phyloP scores from a whole-genome alignment of 192 early-diverging fungal genomes.

The Linnemannia zychae region DNA sequence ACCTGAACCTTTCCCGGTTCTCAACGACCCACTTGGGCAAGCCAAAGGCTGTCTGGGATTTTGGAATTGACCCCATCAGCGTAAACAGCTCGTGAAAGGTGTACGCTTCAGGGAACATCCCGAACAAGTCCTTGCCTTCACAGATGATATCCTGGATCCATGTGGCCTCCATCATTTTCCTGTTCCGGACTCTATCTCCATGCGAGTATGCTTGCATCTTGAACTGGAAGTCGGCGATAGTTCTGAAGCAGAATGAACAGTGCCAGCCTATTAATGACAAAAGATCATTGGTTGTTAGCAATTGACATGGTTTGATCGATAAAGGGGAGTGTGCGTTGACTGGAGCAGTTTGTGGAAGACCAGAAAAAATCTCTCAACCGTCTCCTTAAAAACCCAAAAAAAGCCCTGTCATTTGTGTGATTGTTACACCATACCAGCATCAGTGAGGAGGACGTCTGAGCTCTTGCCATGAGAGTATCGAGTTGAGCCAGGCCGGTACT shows the following conservation, averaged over 20 bases:
- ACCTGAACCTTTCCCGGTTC: conserved; percentile 43
- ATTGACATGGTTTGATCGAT: too few species aligned
- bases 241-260: conserved; percentile 73
- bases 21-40: conserved; percentile 58
- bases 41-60: conserved; percentile 53
- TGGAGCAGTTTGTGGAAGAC: too few species aligned
- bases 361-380: background rate
- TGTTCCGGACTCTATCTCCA: conserved; percentile 61
- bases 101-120: conserved; percentile 76
- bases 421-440: too few species aligned
- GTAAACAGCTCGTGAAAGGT: too few species aligned
- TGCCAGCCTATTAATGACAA: conserved; percentile 75
- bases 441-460: conserved; percentile 59
- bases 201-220: conserved; percentile 76
- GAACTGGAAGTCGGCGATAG: conserved; percentile 68
- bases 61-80: too few species aligned
- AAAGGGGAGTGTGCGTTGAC: too few species aligned
- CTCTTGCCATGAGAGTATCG: conserved; percentile 54
- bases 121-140: conserved; percentile 75
- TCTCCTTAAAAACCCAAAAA: too few species aligned
- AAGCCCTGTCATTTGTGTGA: too few species aligned
- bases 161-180: conserved; percentile 39
- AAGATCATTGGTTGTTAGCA: too few species aligned
- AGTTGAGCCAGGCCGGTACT: conserved; percentile 36
- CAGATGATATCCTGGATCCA: conserved; percentile 68